Conservation (phyloP, 2,329 filamentous ascomycete species). For the Penicillium sp. region DNA sequence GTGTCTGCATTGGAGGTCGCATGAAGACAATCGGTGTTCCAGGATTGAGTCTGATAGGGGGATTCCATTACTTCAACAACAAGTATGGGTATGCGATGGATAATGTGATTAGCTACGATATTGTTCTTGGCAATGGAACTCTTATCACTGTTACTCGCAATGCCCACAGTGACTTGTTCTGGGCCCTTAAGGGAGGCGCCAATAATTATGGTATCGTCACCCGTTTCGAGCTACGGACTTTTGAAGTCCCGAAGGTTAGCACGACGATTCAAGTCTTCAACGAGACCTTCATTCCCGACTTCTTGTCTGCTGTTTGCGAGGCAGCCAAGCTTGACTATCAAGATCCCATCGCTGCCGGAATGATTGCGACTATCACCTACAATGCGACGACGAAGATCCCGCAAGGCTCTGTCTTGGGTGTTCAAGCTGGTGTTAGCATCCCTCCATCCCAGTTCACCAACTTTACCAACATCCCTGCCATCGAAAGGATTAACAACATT, state of each 20-base stretch:
- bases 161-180: constrained; percentile 35
- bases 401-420: constrained; percentile 32
- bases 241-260: constrained; percentile 26
- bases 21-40: constrained; percentile 38
- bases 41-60: constrained; percentile 39
- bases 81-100: constrained; percentile 38
- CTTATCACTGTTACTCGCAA: constrained; percentile 27
- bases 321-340: constrained; percentile 24
- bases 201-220: constrained; percentile 40
- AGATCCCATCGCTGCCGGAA: constrained; percentile 32
- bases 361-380: constrained; percentile 33
- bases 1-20: constrained; percentile 35
- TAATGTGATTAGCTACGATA: constrained; percentile 35
- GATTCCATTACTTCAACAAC: constrained; percentile 35
- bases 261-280: constrained; percentile 38
- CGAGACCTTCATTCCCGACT: constrained; percentile 24
- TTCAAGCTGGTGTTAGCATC: constrained; percentile 36
- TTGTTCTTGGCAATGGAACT: constrained; percentile 34
- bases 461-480: constrained; percentile 33
- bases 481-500: constrained; percentile 28
- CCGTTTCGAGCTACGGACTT: constrained; percentile 30
- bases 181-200: constrained; percentile 39
- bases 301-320: constrained; percentile 31
- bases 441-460: constrained; percentile 37
- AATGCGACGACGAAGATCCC: constrained; percentile 27